Evolutionary conservation across 306 rosid species (phyloP).

Genomic region (Pueraria montana): DNA sequence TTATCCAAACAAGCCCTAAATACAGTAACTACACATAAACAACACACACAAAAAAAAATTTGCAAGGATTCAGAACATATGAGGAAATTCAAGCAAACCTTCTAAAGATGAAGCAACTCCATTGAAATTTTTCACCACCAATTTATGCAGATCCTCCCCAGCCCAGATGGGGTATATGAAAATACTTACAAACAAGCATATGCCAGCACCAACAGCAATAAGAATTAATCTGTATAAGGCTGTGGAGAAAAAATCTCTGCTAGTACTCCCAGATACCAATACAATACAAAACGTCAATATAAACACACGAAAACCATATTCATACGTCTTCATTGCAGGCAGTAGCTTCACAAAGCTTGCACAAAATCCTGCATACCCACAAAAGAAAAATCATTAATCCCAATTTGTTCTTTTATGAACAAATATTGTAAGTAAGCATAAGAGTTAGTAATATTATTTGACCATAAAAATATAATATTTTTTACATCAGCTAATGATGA

Average conservation of each 20-base stretch:
- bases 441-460: no score
- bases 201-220: slow-evolving; percentile 65
- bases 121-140: slow-evolving; percentile 69
- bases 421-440: not conserved
- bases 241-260: slow-evolving; percentile 53
- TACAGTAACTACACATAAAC: not conserved
- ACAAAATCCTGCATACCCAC: slow-evolving; percentile 57
- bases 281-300: slow-evolving; percentile 74
- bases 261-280: slow-evolving; percentile 57
- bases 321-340: slow-evolving; percentile 67
- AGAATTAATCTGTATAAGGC: slow-evolving; percentile 62
- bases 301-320: slow-evolving; percentile 75
- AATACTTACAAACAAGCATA: slow-evolving; percentile 60
- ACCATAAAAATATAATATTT: not conserved
- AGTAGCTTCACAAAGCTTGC: slow-evolving; percentile 62
- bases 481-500: not conserved
- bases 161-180: slow-evolving; percentile 61
- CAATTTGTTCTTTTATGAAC: not conserved
- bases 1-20: no score
- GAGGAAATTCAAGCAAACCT: slow-evolving; percentile 49
- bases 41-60: not conserved
- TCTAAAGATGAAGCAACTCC: slow-evolving; percentile 74
- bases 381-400: not conserved
- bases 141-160: slow-evolving; percentile 48
- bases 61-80: not conserved